phyloP scores from a whole-genome alignment of 2,329 filamentous ascomycete genomes.

The Blumeria graminis region DNA sequence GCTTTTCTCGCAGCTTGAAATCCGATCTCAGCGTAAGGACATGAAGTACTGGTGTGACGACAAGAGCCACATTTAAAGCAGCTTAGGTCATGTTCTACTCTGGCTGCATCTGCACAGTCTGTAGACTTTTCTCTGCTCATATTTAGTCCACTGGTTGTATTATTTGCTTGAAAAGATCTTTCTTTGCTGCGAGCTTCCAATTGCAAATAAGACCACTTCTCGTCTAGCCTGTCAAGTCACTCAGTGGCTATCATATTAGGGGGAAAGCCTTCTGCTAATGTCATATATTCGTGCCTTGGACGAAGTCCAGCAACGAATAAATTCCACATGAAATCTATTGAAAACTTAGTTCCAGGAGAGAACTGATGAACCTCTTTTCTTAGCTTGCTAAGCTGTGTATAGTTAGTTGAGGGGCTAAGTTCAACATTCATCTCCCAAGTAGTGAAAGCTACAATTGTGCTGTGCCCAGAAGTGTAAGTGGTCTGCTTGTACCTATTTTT shows the following conservation, averaged over 20 bases:
- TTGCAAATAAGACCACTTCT: too few relatives aligned
- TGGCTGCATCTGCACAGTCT: neutral
- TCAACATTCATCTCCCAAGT: neutral
- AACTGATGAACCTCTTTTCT: neutral
- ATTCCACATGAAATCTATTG: constrained; percentile 1
- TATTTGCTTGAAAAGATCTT: too few relatives aligned
- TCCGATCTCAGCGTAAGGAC: neutral
- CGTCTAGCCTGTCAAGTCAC: neutral
- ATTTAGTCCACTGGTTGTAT: too few relatives aligned
- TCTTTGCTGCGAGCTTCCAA: too few relatives aligned
- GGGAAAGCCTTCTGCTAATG: constrained; percentile 42
- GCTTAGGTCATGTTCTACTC: neutral
- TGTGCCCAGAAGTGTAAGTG: neutral
- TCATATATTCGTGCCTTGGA: neutral
- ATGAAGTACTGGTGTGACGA: neutral
- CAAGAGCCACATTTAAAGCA: neutral
- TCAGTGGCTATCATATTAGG: constrained; percentile 37
- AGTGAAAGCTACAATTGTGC: neutral
- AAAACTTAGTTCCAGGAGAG: neutral
- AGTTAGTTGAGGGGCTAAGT: neutral
- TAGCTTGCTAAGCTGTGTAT: neutral
- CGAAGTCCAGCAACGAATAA: neutral
- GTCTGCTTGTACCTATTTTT: neutral
- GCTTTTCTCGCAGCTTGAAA: constrained; percentile 1
- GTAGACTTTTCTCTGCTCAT: too few relatives aligned